These are phyloP conservation scores for Macrotyloma uniflorum DNA, from an alignment of 306 rosid species.

Conservation along the genomic window DNA sequence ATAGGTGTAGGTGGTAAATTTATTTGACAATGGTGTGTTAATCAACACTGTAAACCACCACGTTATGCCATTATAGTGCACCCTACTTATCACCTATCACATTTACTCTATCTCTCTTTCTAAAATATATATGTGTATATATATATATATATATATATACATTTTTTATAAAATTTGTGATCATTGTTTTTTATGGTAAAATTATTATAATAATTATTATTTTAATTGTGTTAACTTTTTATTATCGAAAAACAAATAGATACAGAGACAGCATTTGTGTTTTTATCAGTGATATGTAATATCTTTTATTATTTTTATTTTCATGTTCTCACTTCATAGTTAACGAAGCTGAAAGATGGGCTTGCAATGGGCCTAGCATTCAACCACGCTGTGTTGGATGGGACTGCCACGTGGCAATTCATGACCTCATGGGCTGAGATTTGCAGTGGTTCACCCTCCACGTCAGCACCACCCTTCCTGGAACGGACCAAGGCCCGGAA, in stretches of 20 bases:
- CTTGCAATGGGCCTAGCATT: constrained; percentile 87
- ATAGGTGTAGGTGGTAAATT: background rate
- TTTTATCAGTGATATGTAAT: no score
- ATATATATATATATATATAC: background rate
- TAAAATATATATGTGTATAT: background rate
- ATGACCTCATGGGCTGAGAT: constrained; percentile 91
- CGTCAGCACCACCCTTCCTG: constrained; percentile 63
- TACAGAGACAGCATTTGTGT: no score
- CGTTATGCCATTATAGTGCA: background rate
- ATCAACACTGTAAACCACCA: background rate
- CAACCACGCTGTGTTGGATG: constrained; percentile 90
- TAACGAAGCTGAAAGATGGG: constrained; percentile 88
- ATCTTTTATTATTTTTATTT: background rate
- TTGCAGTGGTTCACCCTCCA: constrained; percentile 56
- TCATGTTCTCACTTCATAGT: constrained; percentile 42
- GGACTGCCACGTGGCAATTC: constrained; percentile 95
- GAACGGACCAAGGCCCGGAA: constrained; percentile 77
- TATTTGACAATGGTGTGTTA: background rate
- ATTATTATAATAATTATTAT: no score
- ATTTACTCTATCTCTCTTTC: background rate
- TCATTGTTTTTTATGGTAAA: no score
- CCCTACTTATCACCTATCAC: background rate
- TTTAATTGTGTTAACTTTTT: no score
- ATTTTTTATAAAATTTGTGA: background rate
- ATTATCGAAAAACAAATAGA: no score